phyloP scores from a whole-genome alignment of 352 stramenopile species.

The Saprolegnia diclina region DNA sequence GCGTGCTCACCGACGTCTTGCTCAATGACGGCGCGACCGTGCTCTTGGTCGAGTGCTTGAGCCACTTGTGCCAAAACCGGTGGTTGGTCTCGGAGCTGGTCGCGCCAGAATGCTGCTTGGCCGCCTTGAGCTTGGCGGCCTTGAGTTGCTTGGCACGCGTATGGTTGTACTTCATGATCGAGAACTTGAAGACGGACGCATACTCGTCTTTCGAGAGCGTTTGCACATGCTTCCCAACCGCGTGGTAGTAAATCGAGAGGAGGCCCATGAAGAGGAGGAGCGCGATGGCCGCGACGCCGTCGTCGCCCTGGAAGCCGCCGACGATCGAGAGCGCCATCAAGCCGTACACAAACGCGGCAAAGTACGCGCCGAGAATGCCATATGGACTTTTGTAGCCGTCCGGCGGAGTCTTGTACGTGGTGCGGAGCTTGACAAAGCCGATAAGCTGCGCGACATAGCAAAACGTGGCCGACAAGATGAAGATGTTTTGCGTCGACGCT shows the following conservation, averaged over 20 bases:
- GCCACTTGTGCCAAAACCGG: no score
- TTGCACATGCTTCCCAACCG: background rate
- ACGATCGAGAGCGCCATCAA: constrained; percentile 7
- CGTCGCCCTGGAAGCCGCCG: constrained; percentile 13
- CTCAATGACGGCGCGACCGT: no score
- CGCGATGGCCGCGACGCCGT: background rate
- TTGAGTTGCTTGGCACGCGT: background rate
- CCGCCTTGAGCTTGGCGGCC: background rate
- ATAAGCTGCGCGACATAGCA: background rate
- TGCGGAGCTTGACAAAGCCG: constrained; percentile 11
- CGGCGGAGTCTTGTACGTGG: background rate
- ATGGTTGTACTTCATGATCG: constrained; percentile 8
- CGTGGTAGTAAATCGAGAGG: background rate
- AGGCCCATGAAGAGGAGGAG: background rate
- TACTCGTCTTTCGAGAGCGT: constrained; percentile 15
- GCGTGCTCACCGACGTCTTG: no score
- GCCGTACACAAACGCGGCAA: background rate
- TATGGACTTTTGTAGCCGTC: background rate
- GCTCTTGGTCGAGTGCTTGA: no score
- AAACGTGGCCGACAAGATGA: background rate
- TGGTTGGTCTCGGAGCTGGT: background rate
- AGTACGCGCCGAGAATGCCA: background rate
- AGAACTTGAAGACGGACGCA: constrained; percentile 2
- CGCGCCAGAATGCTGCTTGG: background rate
- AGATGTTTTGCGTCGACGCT: background rate